Evolutionary conservation across 2,329 filamentous ascomycete species (phyloP).

Genomic region (Furcasterigmium furcatum): DNA sequence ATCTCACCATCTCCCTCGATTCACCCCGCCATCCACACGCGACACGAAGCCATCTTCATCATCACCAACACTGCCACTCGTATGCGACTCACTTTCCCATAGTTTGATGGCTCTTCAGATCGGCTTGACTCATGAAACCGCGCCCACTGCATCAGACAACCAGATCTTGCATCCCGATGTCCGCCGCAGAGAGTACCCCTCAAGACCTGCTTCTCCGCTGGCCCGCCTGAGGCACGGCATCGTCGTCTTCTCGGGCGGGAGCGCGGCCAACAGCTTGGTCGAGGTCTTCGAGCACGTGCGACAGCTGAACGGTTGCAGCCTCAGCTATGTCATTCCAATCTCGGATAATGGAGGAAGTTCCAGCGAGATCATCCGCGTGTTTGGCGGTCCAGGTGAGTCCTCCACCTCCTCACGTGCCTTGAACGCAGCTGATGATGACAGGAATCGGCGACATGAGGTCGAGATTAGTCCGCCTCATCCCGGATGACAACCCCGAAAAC

Average conservation of each 20-base stretch:
- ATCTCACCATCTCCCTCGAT: too few species aligned
- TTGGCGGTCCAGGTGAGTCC: conserved; percentile 78
- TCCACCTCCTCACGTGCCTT: not conserved
- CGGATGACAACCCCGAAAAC: conserved; percentile 60
- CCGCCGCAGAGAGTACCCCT: too few species aligned
- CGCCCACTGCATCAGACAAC: too few species aligned
- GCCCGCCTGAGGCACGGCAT: too few species aligned
- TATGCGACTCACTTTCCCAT: too few species aligned
- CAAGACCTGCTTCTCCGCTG: too few species aligned
- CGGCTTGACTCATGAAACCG: too few species aligned
- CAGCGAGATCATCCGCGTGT: conserved; percentile 88
- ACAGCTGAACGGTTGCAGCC: conserved; percentile 60
- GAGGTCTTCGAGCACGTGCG: conserved; percentile 76
- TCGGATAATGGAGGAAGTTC: conserved; percentile 95
- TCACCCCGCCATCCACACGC: too few species aligned
- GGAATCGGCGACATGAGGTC: conserved; percentile 50
- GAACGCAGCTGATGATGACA: conserved; percentile 26
- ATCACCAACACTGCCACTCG: too few species aligned
- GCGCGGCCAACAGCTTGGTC: conserved; percentile 90
- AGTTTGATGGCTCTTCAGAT: too few species aligned
- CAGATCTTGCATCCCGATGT: too few species aligned
- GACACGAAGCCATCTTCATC: too few species aligned
- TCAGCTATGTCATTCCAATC: conserved; percentile 90
- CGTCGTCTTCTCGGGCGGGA: conserved; percentile 87
- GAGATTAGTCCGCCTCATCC: conserved; percentile 86